Conservation (phyloP, 2,329 filamentous ascomycete genomes). For the Pleomassaria siparia region DNA sequence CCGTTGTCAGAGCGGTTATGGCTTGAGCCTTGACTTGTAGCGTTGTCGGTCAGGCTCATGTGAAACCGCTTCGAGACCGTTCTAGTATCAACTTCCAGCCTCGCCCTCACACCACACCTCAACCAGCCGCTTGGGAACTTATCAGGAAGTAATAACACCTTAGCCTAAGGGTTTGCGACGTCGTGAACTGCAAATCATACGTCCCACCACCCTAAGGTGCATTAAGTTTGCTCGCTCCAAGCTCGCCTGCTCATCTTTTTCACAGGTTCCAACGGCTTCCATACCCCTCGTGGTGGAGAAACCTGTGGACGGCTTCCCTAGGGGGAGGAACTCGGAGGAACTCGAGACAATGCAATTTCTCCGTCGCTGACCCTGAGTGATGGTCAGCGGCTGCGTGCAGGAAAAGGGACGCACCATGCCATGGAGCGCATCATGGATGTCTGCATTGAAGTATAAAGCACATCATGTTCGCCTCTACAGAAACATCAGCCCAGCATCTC, state of each 20-base stretch:
- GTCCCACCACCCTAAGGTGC: slow-evolving; percentile 33
- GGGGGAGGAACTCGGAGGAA: slow-evolving; percentile 22
- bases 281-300: slow-evolving; percentile 12
- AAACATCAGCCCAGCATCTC: slow-evolving; percentile 27
- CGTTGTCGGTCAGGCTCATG: slow-evolving; percentile 25
- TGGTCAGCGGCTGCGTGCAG: slow-evolving; percentile 16
- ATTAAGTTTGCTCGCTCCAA: slow-evolving; percentile 30
- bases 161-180: slow-evolving; percentile 30
- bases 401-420: background rate
- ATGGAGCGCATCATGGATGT: slow-evolving; percentile 4
- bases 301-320: slow-evolving; percentile 10
- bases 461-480: slow-evolving; percentile 11
- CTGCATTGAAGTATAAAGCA: slow-evolving; percentile 32
- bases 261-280: slow-evolving; percentile 10
- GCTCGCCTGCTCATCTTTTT: slow-evolving; percentile 26
- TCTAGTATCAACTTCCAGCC: slow-evolving; percentile 12
- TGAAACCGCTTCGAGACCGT: slow-evolving; percentile 37
- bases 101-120: slow-evolving; percentile 19
- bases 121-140: slow-evolving; percentile 14
- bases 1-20: slow-evolving; percentile 26
- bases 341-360: slow-evolving; percentile 33
- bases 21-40: no score
- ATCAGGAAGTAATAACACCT: slow-evolving; percentile 19
- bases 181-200: slow-evolving; percentile 39
- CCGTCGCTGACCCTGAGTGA: slow-evolving; percentile 3